Percentiles rank a stretch among this genome's conserved stretches.
phyloP scores from a whole-genome alignment of 345 rosid genomes.

The Syzygium aromaticum region DNA sequence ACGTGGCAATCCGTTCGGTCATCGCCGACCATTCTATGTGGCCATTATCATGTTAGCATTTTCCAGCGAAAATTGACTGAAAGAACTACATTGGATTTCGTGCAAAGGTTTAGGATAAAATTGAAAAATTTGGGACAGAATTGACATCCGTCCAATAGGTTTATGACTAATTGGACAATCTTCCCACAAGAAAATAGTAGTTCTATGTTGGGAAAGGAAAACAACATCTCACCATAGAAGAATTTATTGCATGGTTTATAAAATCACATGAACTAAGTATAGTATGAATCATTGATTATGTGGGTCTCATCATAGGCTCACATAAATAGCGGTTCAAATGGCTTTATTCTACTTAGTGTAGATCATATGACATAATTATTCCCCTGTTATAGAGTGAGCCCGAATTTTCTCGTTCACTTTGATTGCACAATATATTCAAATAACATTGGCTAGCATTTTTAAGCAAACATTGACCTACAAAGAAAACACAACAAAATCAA shows the following conservation, averaged over 20 bases:
- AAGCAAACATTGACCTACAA: neutral
- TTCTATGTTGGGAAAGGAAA: neutral
- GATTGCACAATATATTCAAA: neutral
- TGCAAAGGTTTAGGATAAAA: neutral
- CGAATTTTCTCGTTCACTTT: neutral
- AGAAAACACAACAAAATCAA: neutral
- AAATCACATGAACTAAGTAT: neutral
- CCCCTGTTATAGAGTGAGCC: neutral
- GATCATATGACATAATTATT: neutral
- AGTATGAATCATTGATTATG: neutral
- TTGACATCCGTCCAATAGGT: neutral
- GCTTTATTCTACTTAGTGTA: neutral
- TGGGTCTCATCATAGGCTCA: neutral
- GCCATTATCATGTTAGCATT: neutral
- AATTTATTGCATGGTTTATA: neutral
- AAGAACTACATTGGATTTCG: neutral
- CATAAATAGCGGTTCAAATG: neutral
- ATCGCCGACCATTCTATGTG: neutral
- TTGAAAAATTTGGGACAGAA: neutral
- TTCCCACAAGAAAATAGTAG: neutral
- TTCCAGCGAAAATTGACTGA: accelerated
- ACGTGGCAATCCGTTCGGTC: accelerated
- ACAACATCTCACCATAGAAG: neutral
- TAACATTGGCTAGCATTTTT: neutral
- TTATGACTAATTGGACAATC: neutral